Evolutionary conservation across 768 basidiomycete genomes (phyloP).

Genomic region (Coprinellus micaceus): DNA sequence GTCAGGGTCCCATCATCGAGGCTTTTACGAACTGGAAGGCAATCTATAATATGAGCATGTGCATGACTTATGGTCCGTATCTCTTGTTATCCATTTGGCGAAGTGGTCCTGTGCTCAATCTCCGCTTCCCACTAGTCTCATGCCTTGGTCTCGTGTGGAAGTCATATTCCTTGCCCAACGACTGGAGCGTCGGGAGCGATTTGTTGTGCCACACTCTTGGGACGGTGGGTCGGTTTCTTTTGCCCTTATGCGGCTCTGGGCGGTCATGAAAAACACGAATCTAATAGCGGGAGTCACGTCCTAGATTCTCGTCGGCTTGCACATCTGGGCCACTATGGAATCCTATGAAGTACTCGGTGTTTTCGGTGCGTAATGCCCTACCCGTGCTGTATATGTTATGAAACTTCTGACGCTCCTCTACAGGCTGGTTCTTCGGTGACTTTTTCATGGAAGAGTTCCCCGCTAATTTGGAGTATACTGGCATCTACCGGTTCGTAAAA

Average conservation of each 20-base stretch:
- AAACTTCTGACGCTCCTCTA: neutral
- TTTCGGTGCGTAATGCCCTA: constrained; percentile 57
- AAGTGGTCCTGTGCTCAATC: constrained; percentile 7
- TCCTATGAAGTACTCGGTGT: constrained; percentile 91
- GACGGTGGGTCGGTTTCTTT: constrained; percentile 47
- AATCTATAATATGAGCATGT: constrained; percentile 87
- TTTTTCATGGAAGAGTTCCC: constrained; percentile 96
- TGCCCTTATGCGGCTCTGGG: neutral
- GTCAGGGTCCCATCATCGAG: constrained; percentile 80
- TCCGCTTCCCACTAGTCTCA: constrained; percentile 52
- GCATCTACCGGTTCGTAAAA: constrained; percentile 77
- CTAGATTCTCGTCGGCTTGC: constrained; percentile 79
- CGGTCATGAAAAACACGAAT: neutral
- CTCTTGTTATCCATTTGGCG: neutral
- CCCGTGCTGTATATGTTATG: neutral
- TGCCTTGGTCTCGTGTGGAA: constrained; percentile 86
- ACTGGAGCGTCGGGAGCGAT: constrained; percentile 87
- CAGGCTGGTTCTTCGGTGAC: constrained; percentile 98
- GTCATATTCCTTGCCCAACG: constrained; percentile 74
- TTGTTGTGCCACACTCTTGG: constrained; percentile 88
- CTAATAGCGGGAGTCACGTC: constrained; percentile 4
- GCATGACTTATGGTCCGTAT: constrained; percentile 85
- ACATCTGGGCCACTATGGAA: constrained; percentile 87
- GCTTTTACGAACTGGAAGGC: constrained; percentile 95
- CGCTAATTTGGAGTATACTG: constrained; percentile 86